Evolutionary conservation across 805 yeast species (phyloP).

Genomic region (Pichia ethanolica): DNA sequence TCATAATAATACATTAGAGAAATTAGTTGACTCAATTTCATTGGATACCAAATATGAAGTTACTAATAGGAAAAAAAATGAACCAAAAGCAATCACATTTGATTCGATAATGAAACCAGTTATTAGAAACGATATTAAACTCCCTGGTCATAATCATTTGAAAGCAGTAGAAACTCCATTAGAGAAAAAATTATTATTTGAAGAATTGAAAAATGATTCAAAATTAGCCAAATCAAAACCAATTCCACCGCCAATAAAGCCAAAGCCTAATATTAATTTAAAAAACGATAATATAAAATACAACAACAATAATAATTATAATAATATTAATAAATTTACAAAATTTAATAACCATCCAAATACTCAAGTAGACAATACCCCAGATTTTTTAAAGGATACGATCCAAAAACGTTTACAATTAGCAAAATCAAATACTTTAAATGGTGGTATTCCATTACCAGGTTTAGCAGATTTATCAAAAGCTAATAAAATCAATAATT

Average conservation of each 20-base stretch:
- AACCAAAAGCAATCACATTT: conserved; percentile 18
- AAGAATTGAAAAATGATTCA: not conserved
- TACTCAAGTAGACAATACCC: not conserved
- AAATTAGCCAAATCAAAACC: not conserved
- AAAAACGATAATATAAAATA: not conserved
- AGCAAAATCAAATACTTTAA: not conserved
- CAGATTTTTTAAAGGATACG: not conserved
- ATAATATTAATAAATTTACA: too few species aligned
- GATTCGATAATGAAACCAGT: conserved; percentile 17
- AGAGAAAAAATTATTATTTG: not conserved
- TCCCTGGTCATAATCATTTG: not conserved
- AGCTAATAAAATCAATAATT: too few species aligned
- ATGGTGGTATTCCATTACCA: conserved; percentile 1
- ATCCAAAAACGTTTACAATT: conserved; percentile 2
- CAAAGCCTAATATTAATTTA: not conserved
- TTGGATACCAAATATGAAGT: conserved; percentile 4
- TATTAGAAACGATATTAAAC: not conserved
- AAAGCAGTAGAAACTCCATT: not conserved
- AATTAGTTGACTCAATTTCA: conserved; percentile 9
- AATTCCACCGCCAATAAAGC: not conserved
- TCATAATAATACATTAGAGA: not conserved
- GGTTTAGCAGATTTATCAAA: not conserved
- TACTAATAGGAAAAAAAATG: conserved; percentile 6
- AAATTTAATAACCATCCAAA: too few species aligned
- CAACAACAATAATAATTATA: too few species aligned